These are phyloP conservation scores for Angophora floribunda DNA, from an alignment of 345 rosid genomes.

Conservation along the genomic window DNA sequence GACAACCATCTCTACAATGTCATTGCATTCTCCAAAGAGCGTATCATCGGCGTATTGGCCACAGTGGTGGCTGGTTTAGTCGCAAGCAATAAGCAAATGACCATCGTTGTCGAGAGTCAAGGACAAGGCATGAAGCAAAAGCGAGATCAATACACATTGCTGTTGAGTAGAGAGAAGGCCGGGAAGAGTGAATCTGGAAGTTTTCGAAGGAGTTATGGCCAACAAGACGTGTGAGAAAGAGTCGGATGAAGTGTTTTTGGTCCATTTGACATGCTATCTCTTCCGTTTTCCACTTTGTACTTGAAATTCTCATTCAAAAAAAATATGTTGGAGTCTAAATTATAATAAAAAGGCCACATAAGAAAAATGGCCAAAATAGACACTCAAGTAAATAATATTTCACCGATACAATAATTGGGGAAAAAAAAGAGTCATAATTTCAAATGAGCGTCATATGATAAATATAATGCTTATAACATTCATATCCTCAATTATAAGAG, in stretches of 20 bases:
- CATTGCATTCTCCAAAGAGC: not conserved
- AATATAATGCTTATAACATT: rapidly evolving
- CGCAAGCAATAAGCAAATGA: not conserved
- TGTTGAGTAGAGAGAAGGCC: not conserved
- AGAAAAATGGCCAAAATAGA: not conserved
- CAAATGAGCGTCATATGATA: rapidly evolving
- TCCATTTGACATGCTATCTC: not conserved
- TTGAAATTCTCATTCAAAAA: not conserved
- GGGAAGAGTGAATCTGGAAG: not conserved
- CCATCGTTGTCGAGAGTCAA: not conserved
- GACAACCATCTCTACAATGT: not conserved
- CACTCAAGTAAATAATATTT: not conserved
- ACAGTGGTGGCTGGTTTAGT: not conserved
- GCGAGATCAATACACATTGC: not conserved
- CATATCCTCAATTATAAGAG: no score
- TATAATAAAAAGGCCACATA: not conserved
- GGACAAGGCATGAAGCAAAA: not conserved
- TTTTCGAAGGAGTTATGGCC: not conserved
- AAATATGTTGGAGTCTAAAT: not conserved
- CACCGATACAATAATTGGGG: not conserved
- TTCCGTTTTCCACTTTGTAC: not conserved
- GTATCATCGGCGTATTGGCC: not conserved
- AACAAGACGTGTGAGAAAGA: not conserved
- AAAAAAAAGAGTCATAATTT: not conserved
- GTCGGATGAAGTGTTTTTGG: not conserved